Evolutionary conservation across 805 yeast genomes (phyloP).

Genomic region (Pichia sporocuriosa): DNA sequence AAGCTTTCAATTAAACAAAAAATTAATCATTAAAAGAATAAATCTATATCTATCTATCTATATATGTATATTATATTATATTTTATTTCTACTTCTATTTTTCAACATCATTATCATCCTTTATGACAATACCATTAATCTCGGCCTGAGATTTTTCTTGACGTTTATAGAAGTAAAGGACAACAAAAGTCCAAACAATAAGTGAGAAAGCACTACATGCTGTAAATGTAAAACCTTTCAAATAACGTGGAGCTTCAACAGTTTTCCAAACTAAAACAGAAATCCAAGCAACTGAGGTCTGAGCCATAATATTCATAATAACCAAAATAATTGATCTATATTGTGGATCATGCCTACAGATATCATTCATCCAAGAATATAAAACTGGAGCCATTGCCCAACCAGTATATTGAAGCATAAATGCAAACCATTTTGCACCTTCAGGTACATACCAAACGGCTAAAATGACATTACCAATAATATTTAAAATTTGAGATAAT

Average conservation of each 20-base stretch:
- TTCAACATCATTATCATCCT: background rate
- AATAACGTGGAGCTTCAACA: slow-evolving; percentile 49
- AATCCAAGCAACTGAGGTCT: slow-evolving; percentile 32
- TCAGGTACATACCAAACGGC: slow-evolving; percentile 54
- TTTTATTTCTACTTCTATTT: background rate
- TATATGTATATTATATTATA: background rate
- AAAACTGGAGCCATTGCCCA: slow-evolving; percentile 60
- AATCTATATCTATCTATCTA: background rate
- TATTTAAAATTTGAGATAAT: slow-evolving; percentile 47
- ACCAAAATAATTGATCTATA: slow-evolving; percentile 51
- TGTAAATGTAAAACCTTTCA: slow-evolving; percentile 47
- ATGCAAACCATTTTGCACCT: slow-evolving; percentile 61
- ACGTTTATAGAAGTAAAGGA: background rate
- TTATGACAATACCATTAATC: slow-evolving; percentile 1
- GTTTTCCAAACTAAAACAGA: slow-evolving; percentile 37
- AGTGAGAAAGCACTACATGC: slow-evolving; percentile 22
- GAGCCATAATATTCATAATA: slow-evolving; percentile 46
- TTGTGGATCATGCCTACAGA: slow-evolving; percentile 49
- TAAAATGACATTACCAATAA: slow-evolving; percentile 46
- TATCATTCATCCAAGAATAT: slow-evolving; percentile 52
- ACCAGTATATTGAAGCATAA: slow-evolving; percentile 50
- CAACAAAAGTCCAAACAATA: slow-evolving; percentile 3
- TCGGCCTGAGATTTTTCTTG: slow-evolving; percentile 1
- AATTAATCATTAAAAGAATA: too few species aligned
- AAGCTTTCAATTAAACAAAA: background rate